Conservation (phyloP, 345 rosid genomes). For the Raphanus sativus region DNA sequence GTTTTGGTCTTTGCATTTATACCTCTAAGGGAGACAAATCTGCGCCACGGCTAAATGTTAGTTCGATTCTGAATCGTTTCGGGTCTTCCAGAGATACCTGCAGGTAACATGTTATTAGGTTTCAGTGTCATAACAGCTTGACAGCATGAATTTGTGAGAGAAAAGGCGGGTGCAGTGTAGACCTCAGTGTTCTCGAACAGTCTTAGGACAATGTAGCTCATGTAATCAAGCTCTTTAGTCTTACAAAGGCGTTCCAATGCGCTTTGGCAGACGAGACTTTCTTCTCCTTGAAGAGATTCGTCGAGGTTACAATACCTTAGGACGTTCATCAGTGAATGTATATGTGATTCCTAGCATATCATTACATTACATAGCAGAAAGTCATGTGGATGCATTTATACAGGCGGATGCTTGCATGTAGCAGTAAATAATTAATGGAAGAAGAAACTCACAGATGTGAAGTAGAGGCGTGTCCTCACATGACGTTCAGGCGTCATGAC, state of each 20-base stretch:
- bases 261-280: slow-evolving; percentile 66
- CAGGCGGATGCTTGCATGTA: neutral
- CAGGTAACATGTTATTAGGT: neutral
- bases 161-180: neutral
- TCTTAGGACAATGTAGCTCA: slow-evolving; percentile 92
- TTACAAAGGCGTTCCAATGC: slow-evolving; percentile 81
- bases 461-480: slow-evolving; percentile 95
- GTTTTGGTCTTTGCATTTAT: slow-evolving; percentile 15
- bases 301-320: slow-evolving; percentile 96
- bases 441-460: slow-evolving; percentile 81
- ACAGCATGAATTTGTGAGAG: neutral
- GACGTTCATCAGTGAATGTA: slow-evolving; percentile 93
- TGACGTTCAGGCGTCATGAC: slow-evolving; percentile 99
- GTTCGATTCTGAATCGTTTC: slow-evolving; percentile 78
- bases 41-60: slow-evolving; percentile 97
- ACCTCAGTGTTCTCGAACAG: slow-evolving; percentile 96
- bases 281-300: slow-evolving; percentile 96
- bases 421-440: neutral
- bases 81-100: slow-evolving; percentile 90
- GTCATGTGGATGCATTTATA: neutral
- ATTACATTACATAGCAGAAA: slow-evolving; percentile 14
- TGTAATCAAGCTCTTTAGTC: slow-evolving; percentile 97
- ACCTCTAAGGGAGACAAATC: slow-evolving; percentile 96
- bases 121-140: neutral
- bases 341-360: slow-evolving; percentile 86